Conservation (phyloP, 2,329 filamentous ascomycete genomes). For the Hypoxylon sp. region DNA sequence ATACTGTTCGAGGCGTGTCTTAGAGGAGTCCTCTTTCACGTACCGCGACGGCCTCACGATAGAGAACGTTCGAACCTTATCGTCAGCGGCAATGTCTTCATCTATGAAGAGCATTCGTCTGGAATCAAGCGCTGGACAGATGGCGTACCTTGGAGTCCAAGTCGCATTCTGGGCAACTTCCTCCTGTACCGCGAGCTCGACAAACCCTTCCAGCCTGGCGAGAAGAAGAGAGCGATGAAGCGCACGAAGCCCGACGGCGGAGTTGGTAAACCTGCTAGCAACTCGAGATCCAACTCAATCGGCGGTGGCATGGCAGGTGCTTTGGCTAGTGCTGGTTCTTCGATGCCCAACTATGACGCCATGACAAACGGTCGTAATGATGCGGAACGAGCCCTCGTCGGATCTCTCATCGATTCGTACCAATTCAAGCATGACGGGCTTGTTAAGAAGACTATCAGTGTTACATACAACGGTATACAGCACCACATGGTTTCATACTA, state of each 20-base stretch:
- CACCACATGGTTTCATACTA: slow-evolving; percentile 95
- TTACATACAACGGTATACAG: slow-evolving; percentile 79
- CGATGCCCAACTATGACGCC: slow-evolving; percentile 27
- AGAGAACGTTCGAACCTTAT: slow-evolving; percentile 84
- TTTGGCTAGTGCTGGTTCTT: not conserved
- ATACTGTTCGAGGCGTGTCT: slow-evolving; percentile 86
- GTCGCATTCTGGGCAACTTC: slow-evolving; percentile 86
- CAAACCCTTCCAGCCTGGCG: slow-evolving; percentile 82
- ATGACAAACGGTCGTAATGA: slow-evolving; percentile 49
- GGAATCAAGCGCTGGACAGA: slow-evolving; percentile 97
- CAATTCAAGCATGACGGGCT: slow-evolving; percentile 86
- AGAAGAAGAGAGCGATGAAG: slow-evolving; percentile 88
- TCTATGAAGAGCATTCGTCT: slow-evolving; percentile 91
- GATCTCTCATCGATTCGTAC: slow-evolving; percentile 91
- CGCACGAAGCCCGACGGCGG: slow-evolving; percentile 68
- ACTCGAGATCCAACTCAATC: slow-evolving; percentile 49
- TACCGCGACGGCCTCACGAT: slow-evolving; percentile 88
- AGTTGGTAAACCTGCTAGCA: slow-evolving; percentile 56
- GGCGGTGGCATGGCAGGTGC: slow-evolving; percentile 9
- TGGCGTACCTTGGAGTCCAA: slow-evolving; percentile 91
- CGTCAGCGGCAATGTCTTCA: slow-evolving; percentile 87
- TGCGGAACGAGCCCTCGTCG: slow-evolving; percentile 70
- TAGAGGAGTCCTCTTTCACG: slow-evolving; percentile 78
- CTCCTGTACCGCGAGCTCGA: slow-evolving; percentile 88
- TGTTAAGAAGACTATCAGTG: slow-evolving; percentile 93